These are phyloP conservation scores for Umbelopsis sp. DNA, from an alignment of 371 early-diverging fungal species.

Conservation along the genomic window DNA sequence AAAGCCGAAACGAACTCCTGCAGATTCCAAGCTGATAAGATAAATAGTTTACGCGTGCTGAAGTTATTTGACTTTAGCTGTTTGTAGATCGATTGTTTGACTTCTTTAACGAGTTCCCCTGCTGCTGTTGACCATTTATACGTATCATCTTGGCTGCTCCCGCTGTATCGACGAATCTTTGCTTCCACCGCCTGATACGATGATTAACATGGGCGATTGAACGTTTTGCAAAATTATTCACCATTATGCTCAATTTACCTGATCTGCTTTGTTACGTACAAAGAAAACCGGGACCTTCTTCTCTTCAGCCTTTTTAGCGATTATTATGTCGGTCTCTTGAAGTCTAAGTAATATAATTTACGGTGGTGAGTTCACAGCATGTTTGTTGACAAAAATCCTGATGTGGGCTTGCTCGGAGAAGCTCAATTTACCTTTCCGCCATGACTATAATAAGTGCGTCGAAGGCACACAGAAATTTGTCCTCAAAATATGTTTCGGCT, in stretches of 20 bases:
- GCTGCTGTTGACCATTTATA: slow-evolving; percentile 39
- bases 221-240: no score
- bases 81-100: slow-evolving; percentile 35
- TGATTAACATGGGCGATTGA: neutral
- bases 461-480: slow-evolving; percentile 51
- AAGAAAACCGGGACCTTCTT: slow-evolving; percentile 40
- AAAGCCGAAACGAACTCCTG: slow-evolving; percentile 40
- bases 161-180: slow-evolving; percentile 34
- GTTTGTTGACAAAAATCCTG: slow-evolving; percentile 1
- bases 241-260: slow-evolving; percentile 24
- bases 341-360: slow-evolving; percentile 27
- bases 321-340: slow-evolving; percentile 36
- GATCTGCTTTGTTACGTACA: slow-evolving; percentile 53
- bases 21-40: slow-evolving; percentile 44
- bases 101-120: slow-evolving; percentile 43
- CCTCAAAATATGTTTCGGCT: slow-evolving; percentile 49
- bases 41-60: slow-evolving; percentile 41
- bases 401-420: slow-evolving; percentile 3
- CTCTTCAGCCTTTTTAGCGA: slow-evolving; percentile 44
- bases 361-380: neutral
- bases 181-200: slow-evolving; percentile 36
- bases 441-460: slow-evolving; percentile 50
- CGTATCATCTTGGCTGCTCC: slow-evolving; percentile 18
- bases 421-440: slow-evolving; percentile 44
- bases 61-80: slow-evolving; percentile 41